Evolutionary conservation across 2,329 filamentous ascomycete genomes (phyloP), one percentile per base, ranked within the genome.

Genomic region (Exophiala sp.): DNA sequence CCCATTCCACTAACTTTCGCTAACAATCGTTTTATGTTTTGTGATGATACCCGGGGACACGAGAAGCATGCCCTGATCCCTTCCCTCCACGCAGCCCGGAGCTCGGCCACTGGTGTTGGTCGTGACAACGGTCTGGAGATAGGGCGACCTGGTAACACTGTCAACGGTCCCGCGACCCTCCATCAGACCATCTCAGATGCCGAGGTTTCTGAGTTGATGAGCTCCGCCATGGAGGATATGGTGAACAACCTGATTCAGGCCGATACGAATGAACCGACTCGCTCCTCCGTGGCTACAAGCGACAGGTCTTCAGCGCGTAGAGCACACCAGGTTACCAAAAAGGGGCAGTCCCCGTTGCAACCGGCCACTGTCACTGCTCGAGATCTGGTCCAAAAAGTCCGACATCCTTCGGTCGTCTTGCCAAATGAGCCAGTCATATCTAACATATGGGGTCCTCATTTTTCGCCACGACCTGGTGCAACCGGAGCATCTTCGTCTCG

Each of bases 171-270:
- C 19, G 16, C 53, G 2, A 47, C 39, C 32, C 43, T 48, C 2
- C 50, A 50, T 10, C 18, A 8, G 13, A 43, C 38, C 10, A 52
- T 53, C 14, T 52, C 59, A 8, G 57, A 57, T 45, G 44, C 64
- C 22, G 70, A 69, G 1, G 65, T 71, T 52, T 67, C 74, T 3
- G 68, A 70, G 5, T 49, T 48, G 8, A 48, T 49, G 41, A 43
- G 35, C n/a, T 51, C 67, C n/a, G 16, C 38, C 6, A 75, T 80
- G 68, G 72, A 71, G 53, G 71, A 70, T 8, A 81, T 81, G 78
- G 78, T 82, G 11, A 76, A 81, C 56, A 70, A 76, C 50, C 66
- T 82, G 22, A 69, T 81, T 43, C 68, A 67, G 37, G 62, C 63
- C 16, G 68, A 72, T 42, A 68, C 70, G 21, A 65, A 68, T 35